These are phyloP conservation scores for Neurospora tetrasperma DNA, from an alignment of 495 filamentous ascomycete species.

Conservation along the genomic window DNA sequence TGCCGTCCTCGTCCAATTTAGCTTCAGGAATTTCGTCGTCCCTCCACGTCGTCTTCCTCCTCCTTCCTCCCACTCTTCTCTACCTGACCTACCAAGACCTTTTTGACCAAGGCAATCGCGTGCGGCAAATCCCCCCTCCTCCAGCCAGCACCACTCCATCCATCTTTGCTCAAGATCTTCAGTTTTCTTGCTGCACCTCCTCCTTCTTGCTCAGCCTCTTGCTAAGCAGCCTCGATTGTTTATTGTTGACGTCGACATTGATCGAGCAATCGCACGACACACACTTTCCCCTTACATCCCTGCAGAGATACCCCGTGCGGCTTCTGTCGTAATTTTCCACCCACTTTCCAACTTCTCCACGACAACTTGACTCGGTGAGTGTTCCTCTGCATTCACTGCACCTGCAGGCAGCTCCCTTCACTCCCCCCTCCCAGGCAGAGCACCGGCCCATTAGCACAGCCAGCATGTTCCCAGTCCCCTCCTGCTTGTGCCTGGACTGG, in stretches of 20 bases:
- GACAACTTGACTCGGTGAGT: neutral
- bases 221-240: neutral
- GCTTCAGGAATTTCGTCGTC: neutral
- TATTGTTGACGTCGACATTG: slow-evolving; percentile 1
- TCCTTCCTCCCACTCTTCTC: neutral
- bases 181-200: slow-evolving; percentile 8
- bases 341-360: neutral
- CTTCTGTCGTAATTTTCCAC: slow-evolving; percentile 2
- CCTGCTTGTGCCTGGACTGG: neutral
- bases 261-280: neutral
- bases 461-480: neutral
- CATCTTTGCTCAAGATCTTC: neutral
- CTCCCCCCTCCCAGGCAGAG: neutral
- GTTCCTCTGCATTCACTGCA: neutral
- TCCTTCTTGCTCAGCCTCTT: slow-evolving; percentile 4
- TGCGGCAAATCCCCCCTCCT: neutral
- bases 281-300: slow-evolving; percentile 8
- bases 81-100: neutral
- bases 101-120: neutral
- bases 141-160: neutral
- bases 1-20: neutral
- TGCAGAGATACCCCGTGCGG: slow-evolving; percentile 12
- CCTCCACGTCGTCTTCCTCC: neutral
- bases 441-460: neutral
- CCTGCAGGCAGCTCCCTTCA: slow-evolving; percentile 1